Conservation (phyloP, 495 filamentous ascomycete genomes). For the Podospora appendiculata region DNA sequence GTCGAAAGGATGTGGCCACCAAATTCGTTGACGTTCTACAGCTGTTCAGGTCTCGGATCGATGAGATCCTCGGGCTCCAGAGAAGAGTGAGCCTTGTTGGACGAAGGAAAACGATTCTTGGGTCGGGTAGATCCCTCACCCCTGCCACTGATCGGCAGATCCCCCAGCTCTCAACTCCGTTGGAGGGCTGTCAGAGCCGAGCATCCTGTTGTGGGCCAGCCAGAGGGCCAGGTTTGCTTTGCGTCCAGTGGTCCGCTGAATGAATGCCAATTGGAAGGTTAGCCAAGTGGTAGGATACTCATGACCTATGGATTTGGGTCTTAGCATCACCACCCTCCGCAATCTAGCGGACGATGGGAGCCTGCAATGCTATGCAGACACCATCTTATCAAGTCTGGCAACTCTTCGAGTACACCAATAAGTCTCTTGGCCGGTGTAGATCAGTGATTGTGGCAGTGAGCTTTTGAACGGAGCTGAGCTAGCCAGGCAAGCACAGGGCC, state of each 20-base stretch:
- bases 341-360: neutral
- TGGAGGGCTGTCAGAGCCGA: slow-evolving; percentile 1
- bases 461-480: neutral
- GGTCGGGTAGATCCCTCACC: slow-evolving; percentile 10
- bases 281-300: too few species aligned
- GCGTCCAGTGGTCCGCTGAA: neutral
- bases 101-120: neutral
- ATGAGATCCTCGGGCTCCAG: neutral
- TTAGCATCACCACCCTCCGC: neutral
- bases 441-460: neutral
- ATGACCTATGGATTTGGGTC: neutral
- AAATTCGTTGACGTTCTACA: neutral
- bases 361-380: neutral
- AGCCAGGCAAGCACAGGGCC: neutral
- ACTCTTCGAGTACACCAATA: neutral
- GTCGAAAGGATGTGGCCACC: neutral
- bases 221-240: neutral
- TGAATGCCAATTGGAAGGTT: too few species aligned
- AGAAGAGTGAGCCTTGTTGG: neutral
- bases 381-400: neutral
- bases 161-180: slow-evolving; percentile 16
- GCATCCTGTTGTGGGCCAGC: neutral
- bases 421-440: neutral
- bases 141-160: slow-evolving; percentile 21
- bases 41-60: neutral